Conservation (phyloP, 805 yeast genomes). For the Yamadazyma ubonensis region DNA sequence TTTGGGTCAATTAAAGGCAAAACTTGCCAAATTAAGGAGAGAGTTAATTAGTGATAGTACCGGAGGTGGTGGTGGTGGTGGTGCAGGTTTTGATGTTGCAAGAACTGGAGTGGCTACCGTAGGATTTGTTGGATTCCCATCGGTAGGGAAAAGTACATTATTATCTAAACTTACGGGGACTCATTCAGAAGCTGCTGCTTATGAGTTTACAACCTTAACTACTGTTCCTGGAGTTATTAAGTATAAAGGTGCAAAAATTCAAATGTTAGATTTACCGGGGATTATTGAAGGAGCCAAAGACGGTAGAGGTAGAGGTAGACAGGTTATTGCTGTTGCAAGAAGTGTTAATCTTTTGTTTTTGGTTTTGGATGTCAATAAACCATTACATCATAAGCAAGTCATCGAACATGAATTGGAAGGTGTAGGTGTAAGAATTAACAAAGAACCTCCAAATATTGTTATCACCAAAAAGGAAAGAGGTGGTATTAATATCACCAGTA, state of each 20-base stretch:
- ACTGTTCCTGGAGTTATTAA: constrained; percentile 97
- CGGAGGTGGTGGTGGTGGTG: constrained; percentile 74
- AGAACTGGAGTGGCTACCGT: constrained; percentile 97
- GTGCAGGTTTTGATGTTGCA: constrained; percentile 97
- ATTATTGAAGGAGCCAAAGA: constrained; percentile 90
- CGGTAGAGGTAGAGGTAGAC: constrained; percentile 91
- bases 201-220: constrained; percentile 95
- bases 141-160: constrained; percentile 88
- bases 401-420: constrained; percentile 96
- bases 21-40: constrained; percentile 90
- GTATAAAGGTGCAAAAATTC: constrained; percentile 96
- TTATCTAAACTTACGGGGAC: constrained; percentile 90
- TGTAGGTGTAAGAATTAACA: constrained; percentile 92
- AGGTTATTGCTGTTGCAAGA: constrained; percentile 98
- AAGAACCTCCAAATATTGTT: constrained; percentile 87
- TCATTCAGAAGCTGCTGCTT: constrained; percentile 96
- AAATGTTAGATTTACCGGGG: constrained; percentile 91
- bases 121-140: constrained; percentile 98
- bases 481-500: constrained; percentile 89
- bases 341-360: constrained; percentile 92
- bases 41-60: constrained; percentile 74
- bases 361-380: constrained; percentile 94
- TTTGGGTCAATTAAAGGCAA: constrained; percentile 95
- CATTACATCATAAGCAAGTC: constrained; percentile 88
- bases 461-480: constrained; percentile 94